A percentile compares a stretch with the other conserved stretches of the same genome.
phyloP scores from a whole-genome alignment of 257 asterid genomes.

The Striga asiatica region DNA sequence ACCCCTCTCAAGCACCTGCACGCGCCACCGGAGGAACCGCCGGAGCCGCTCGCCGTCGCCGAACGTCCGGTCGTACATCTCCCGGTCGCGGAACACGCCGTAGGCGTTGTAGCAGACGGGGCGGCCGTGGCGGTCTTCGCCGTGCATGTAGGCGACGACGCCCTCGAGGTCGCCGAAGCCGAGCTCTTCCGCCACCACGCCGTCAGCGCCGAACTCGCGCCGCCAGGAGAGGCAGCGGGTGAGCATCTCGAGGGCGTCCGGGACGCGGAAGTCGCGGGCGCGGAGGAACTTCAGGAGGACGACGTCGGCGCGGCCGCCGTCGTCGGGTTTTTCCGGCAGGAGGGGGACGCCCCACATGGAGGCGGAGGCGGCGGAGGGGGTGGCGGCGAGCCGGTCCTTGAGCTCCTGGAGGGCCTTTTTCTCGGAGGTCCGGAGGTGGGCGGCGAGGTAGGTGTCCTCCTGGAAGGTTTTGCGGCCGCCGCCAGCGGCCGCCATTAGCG shows the following conservation, averaged over 20 bases:
- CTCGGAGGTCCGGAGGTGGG: conserved; percentile 57
- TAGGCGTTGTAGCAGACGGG: conserved; percentile 92
- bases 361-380: conserved; percentile 21
- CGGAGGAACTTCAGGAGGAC: conserved; percentile 75
- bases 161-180: conserved; percentile 86
- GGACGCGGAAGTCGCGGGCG: conserved; percentile 67
- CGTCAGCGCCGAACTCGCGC: conserved; percentile 53
- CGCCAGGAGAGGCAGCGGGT: conserved; percentile 54
- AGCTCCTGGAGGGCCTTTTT: conserved; percentile 57
- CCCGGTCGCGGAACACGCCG: conserved; percentile 65
- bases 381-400: conserved; percentile 41
- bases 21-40: conserved; percentile 30
- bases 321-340: conserved; percentile 6
- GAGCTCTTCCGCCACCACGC: conserved; percentile 51
- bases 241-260: conserved; percentile 55
- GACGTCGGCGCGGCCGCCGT: conserved; percentile 60
- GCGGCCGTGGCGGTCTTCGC: conserved; percentile 45
- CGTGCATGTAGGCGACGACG: conserved; percentile 66
- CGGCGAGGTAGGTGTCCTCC: conserved; percentile 71
- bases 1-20: conserved; percentile 39
- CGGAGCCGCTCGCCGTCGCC: conserved; percentile 37
- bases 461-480: conserved; percentile 63
- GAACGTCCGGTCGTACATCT: conserved; percentile 50
- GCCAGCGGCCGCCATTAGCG: conserved; percentile 52
- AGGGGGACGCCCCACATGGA: conserved; percentile 75